Base-by-base conservation (phyloP, 805 yeast genomes). In the Cyberlindnera euphorbiiphila region DNA sequence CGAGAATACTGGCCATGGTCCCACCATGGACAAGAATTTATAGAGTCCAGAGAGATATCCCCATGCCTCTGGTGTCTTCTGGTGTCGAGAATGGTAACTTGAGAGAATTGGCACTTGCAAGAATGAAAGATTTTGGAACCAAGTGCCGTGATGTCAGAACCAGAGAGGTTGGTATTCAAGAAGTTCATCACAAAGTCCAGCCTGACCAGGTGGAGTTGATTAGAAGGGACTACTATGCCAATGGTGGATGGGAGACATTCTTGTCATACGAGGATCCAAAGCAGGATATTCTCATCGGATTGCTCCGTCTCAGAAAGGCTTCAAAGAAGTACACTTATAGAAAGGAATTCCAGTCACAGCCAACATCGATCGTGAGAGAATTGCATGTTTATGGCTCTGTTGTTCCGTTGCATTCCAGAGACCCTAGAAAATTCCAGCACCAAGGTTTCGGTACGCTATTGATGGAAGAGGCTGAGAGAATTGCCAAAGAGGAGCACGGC, bases 1-100 rank as follows among this genome's bases (percentile, higher is more conserved):
- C 98, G 0, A 76, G 98, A 55, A 91, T 93, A 37, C 67, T 93
- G 69, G 96, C 98, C 0, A 69, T 93, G 41, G 98, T 93, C 6
- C 98, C 98, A 18, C 98, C 98, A 4, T 93, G 98, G 98, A 93
- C 98, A 4, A 80, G 98, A 65, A 93, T 93, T 52, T 93, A 93
- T 62, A 81, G 98, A 62, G 98, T 93, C 16, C 98, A 93, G 66
- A 76, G 98, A 69, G 98, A 93, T 71, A 93, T 93, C 40, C 98
- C 98, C 14, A 93, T 93, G 98, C 98, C 98, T 0, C 70, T 93
- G 50, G 98, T 93, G 29, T 85, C 96, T 0, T 84, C 96, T 1
- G 98, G 98, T 54, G 98, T 93, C 28, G 98, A 93, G 53, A 93
- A 93, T 61, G 98, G 98, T 53, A 93, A 93, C 56, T 71, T 93